These are phyloP conservation scores for Solidago caesia DNA, from an alignment of 129 eudicot genomes.

Conservation along the genomic window DNA sequence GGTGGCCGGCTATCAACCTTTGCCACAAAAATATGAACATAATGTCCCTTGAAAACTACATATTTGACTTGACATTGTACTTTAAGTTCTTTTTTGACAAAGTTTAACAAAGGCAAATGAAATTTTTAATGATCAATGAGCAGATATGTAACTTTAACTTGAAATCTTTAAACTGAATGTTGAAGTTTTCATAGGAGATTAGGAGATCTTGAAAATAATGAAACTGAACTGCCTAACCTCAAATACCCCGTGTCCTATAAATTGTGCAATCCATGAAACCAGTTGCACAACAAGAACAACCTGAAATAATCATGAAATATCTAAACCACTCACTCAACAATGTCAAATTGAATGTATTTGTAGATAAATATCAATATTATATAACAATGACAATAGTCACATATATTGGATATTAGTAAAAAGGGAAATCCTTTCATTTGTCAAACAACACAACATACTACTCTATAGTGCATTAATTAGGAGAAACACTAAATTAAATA, in stretches of 20 bases:
- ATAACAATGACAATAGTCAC: background rate
- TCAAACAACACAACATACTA: background rate
- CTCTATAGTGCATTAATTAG: background rate
- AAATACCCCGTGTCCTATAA: constrained; percentile 55
- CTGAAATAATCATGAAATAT: constrained; percentile 27
- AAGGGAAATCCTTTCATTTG: background rate
- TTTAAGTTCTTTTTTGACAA: background rate
- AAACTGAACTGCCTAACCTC: constrained; percentile 35
- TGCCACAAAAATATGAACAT: too few relatives aligned
- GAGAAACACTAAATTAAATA: background rate
- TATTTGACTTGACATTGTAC: constrained; percentile 5
- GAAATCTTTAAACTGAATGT: background rate
- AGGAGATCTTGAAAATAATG: constrained; percentile 6
- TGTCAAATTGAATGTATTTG: background rate
- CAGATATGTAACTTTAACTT: background rate
- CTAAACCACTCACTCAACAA: background rate
- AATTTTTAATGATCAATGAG: background rate
- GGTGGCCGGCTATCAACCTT: too few relatives aligned
- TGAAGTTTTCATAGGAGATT: constrained; percentile 8
- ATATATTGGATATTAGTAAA: background rate
- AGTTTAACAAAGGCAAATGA: background rate
- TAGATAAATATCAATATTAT: background rate
- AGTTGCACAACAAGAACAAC: constrained; percentile 55
- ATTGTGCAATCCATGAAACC: constrained; percentile 53
- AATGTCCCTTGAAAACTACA: background rate